Evolutionary conservation across 768 basidiomycete species (phyloP), one percentile per base, ranked within the genome.

Genomic region (Auricularia sp.): DNA sequence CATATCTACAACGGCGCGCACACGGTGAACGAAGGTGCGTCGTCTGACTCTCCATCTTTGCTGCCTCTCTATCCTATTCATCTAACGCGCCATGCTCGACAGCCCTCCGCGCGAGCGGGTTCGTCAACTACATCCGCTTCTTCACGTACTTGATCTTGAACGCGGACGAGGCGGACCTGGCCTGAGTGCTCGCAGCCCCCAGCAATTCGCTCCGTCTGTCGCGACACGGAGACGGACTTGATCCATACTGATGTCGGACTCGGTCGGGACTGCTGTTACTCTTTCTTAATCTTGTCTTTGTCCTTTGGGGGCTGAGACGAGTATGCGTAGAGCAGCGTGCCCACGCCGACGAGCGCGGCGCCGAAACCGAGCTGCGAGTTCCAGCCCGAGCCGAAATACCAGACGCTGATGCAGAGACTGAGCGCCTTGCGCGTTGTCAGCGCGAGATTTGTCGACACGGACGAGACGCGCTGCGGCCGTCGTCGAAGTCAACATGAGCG

Each of bases 301-400:
- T 18, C 34, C 56, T 59, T 59, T 3, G 56, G 24, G 8, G 56
- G 16, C 29, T 29, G 34, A 6, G 56, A 59, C 3, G 56, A 6
- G 18, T 33, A 64, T n/a, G 80, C 78, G 73, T 89, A 90, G 69
- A 86, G 67, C 13, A 87, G 70, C 66, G 86, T 88, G 24, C 89
- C 89, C 3, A 80, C 63, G 68, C 92, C 85, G 2, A 94, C 92
- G 83, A 93, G 84, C 3, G 72, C 75, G 3, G 89, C 90, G 29
- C 92, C 92, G 4, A 80, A 44, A 0, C 78, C 85, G 29, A 93
- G 77, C 66, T 85, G 83, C 0, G 71, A 64, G 65, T 90, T 90
- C 84, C 88, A 86, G 3, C 83, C 85, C 67, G 83, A 85, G 1
- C 86, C 86, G 70, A 92, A 92, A 83, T 85, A 92, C 88, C 89